These are phyloP conservation scores for Pistacia atlantica DNA, from an alignment of 345 rosid genomes.

Conservation along the genomic window DNA sequence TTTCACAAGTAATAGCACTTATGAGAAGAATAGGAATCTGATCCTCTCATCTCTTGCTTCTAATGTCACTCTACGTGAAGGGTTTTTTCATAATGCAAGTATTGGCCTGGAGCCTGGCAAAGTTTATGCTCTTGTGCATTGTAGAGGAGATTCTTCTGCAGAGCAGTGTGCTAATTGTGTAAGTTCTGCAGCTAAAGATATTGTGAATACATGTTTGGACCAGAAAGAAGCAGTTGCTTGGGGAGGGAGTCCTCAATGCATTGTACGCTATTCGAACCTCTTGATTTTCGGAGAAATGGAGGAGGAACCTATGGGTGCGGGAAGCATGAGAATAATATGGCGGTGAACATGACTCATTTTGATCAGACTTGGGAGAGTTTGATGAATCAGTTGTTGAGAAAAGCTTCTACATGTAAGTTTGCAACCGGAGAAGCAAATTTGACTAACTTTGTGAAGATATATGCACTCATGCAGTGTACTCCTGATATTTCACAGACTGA, in stretches of 20 bases:
- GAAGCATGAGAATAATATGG: not conserved
- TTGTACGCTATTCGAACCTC: slow-evolving; percentile 47
- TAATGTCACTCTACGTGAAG: slow-evolving; percentile 19
- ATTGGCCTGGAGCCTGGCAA: slow-evolving; percentile 15
- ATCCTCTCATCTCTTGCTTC: slow-evolving; percentile 5
- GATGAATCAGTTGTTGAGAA: slow-evolving; percentile 12
- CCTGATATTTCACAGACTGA: slow-evolving; percentile 45
- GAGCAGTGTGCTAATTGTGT: slow-evolving; percentile 31
- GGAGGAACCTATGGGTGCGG: not conserved
- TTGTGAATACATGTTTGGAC: slow-evolving; percentile 34
- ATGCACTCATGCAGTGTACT: slow-evolving; percentile 51
- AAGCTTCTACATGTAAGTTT: slow-evolving; percentile 37
- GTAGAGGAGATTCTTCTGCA: slow-evolving; percentile 34
- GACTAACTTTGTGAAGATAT: slow-evolving; percentile 21
- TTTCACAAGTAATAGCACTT: not conserved
- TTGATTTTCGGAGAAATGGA: slow-evolving; percentile 15
- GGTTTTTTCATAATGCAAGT: slow-evolving; percentile 33
- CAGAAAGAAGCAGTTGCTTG: slow-evolving; percentile 39
- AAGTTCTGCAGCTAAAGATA: slow-evolving; percentile 10
- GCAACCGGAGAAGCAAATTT: slow-evolving; percentile 31
- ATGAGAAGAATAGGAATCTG: slow-evolving; percentile 31
- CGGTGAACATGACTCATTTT: slow-evolving; percentile 24
- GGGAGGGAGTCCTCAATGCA: slow-evolving; percentile 25
- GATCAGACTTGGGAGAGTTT: slow-evolving; percentile 34
- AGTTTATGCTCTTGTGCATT: slow-evolving; percentile 32